Base-by-base conservation (phyloP, 306 rosid genomes). In the Dalbergia cultrata region DNA sequence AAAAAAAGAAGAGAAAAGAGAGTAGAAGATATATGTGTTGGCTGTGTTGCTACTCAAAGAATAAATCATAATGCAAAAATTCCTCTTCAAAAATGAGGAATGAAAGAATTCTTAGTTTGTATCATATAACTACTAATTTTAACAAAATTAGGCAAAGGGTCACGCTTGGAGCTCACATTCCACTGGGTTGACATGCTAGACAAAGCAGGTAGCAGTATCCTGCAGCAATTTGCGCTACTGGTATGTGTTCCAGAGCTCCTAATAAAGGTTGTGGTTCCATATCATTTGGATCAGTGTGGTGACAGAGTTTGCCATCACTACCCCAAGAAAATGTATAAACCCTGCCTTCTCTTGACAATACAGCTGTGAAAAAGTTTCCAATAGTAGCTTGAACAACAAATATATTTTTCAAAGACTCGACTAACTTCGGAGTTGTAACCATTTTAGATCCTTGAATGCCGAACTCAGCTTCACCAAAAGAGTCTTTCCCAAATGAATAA, bases 191-290 rank as follows among this genome's bases (percentile, higher is more conserved):
- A 86, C 90, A 93, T 69, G 94, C 92, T 82, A 93, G 89, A 82
- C 94, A 94, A 81, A 93, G 97, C 74, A 93, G 90, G 84, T 89
- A 93, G 89, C 97, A 93, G 84, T 89, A 93, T 63, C 97, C 97
- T 57, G 94, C 97, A 59, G 94, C 92, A 75, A 93, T 93, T 81
- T 93, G 97, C 13, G 91, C 97, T 56, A 93, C 93, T 17, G 97
- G 93, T 45, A 76, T 85, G 81, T 90, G 79, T 75, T 93, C 97
- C 6, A 93, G 90, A 14, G 90, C 93, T 35, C 97, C 97, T 85
- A 87, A 70, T 77, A 93, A 67, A 73, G 90, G 92, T 58, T 50
- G 92, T n/a, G 97, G 97, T 79, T 88, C 92, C 44, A 86, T 64
- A 83, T 93, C 97, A 53, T 61, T 83, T 34, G 88, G 87, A 67